Conservation (phyloP, 1,284 basidiomycete genomes). For the Volvariella surrecta region DNA sequence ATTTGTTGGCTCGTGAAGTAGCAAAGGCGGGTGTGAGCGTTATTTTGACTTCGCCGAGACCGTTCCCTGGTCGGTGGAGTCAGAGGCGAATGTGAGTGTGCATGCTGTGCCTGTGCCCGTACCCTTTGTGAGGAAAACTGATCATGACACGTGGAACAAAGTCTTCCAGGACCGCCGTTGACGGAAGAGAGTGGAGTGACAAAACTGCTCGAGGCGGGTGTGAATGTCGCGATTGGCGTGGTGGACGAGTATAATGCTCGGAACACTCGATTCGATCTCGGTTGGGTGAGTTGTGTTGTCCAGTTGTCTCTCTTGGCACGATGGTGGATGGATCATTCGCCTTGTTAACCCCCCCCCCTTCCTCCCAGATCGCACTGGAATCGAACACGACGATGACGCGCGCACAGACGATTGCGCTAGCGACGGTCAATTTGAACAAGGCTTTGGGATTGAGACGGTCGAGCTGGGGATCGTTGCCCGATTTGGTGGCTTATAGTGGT, state of each 20-base stretch:
- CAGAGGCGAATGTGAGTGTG: constrained; percentile 37
- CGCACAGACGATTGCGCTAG: constrained; percentile 18
- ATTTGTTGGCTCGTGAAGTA: constrained; percentile 55
- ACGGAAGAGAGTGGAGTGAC: constrained; percentile 42
- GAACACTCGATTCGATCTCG: constrained; percentile 55
- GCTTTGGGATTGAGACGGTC: constrained; percentile 34
- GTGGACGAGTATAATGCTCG: constrained; percentile 42
- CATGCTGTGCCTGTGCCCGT: constrained; percentile 14
- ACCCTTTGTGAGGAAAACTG: constrained; percentile 25
- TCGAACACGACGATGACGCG: constrained; percentile 17
- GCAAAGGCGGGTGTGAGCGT: constrained; percentile 52
- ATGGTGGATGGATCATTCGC: too few relatives aligned
- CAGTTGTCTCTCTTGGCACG: background rate
- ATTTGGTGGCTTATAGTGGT: constrained; percentile 50
- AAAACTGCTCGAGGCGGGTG: constrained; percentile 41
- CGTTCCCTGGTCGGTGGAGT: constrained; percentile 54
- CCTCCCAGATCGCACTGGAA: constrained; percentile 17
- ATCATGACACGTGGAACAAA: constrained; percentile 15
- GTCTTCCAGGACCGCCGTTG: constrained; percentile 58
- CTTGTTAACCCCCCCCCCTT: constrained; percentile 4
- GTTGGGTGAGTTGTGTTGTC: constrained; percentile 34
- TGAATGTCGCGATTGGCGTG: constrained; percentile 59
- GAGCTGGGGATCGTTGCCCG: constrained; percentile 18
- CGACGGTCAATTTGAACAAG: constrained; percentile 29
- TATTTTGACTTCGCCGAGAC: constrained; percentile 42